A percentile compares a stretch with the other conserved stretches of the same genome.
These are phyloP conservation scores for Auriculariales sp. DNA, from an alignment of 768 basidiomycete genomes.

Conservation along the genomic window DNA sequence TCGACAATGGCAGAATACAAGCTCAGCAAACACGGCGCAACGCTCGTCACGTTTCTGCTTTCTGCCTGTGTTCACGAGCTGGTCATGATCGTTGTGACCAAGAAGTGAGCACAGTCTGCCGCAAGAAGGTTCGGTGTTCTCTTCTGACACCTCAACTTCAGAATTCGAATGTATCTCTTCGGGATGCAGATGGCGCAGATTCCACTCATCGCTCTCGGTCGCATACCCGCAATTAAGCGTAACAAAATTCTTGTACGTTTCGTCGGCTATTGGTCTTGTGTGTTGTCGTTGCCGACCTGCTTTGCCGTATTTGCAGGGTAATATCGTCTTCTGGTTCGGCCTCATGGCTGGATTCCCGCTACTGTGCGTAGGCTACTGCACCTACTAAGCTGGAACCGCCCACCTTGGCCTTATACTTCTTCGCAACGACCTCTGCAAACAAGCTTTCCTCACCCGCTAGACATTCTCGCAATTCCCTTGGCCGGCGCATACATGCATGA, in stretches of 20 bases:
- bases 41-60: slow-evolving; percentile 84
- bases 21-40: slow-evolving; percentile 65
- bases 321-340: slow-evolving; percentile 87
- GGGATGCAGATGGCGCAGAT: slow-evolving; percentile 76
- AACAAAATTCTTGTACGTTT: slow-evolving; percentile 54
- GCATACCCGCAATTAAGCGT: slow-evolving; percentile 58
- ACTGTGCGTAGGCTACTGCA: slow-evolving; percentile 65
- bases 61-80: slow-evolving; percentile 86
- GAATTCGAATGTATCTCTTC: slow-evolving; percentile 72
- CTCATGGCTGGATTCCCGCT: slow-evolving; percentile 87
- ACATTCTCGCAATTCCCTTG: background rate
- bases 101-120: slow-evolving; percentile 40
- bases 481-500: background rate
- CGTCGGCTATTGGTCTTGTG: background rate
- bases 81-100: slow-evolving; percentile 90
- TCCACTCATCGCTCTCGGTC: slow-evolving; percentile 73
- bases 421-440: background rate
- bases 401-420: background rate
- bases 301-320: slow-evolving; percentile 24
- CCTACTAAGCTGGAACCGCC: slow-evolving; percentile 22
- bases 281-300: background rate
- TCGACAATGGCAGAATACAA: slow-evolving; percentile 68
- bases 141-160: background rate
- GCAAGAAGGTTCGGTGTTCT: background rate
- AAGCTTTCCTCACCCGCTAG: background rate